Evolutionary conservation across 1,139 yeast genomes (phyloP), one percentile per base, ranked within the genome.

Genomic region (Nakaseomyces glabratus): DNA sequence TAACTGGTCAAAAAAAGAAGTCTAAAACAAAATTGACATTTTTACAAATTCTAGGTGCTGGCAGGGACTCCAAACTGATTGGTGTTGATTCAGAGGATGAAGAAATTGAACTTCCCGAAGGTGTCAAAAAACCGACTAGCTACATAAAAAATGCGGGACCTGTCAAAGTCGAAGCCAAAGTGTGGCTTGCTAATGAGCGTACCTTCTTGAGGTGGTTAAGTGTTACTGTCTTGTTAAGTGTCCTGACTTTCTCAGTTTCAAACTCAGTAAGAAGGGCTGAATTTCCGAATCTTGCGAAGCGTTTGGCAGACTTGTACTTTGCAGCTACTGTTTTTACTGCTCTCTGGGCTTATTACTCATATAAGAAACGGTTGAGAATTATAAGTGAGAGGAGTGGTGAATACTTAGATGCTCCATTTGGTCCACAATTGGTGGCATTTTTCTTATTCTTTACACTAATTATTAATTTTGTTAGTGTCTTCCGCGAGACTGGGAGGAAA

Each of bases 171-270:
- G 98, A 90, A 64, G 93, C 97, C 21, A 90, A 90, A 58, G 98
- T 90, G 24, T 90, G 98, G 97, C 68, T 90, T 43, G 98, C 98
- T 21, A 90, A 90, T 55, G 98, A 90, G 63, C 81, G 98, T 61
- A 90, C 98, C 2, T 88, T 88, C 62, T 81, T 84, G 66, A 75
- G 93, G 60, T 90, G 98, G 98, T 68, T 90, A 45, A 90, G 82
- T 51, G 90, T 88, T 7, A 82, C 94, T n/a, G 76, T 93, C 0
- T 65, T 90, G 52, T 67, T 90, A 45, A 76, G 94, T n/a, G 78
- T 90, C 1, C 65, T 90, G 51, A 85, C 97, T 0, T 86, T 88
- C 54, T 70, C 94, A 11, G 72, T 90, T 37, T 82, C 82, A 63
- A 71, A 76, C 24, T 76, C 94, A n/a, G 82, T 85, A 11, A 65